These are phyloP conservation scores for Meredithiella fracta DNA, from an alignment of 2,329 filamentous ascomycete genomes.

Conservation along the genomic window DNA sequence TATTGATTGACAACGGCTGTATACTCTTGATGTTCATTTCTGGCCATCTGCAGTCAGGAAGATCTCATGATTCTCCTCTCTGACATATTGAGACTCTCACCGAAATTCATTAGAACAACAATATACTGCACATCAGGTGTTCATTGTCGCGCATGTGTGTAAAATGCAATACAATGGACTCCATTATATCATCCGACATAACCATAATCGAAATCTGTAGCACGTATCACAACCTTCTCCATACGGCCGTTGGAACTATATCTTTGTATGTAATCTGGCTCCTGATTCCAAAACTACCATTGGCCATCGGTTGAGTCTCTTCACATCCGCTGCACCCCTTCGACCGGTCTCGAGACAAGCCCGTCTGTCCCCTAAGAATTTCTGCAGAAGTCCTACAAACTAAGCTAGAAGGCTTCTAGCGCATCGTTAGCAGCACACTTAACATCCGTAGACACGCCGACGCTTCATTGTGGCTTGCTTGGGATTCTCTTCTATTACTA, in stretches of 20 bases:
- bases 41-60: neutral
- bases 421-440: neutral
- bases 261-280: too few relatives aligned
- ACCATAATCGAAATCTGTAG: too few relatives aligned
- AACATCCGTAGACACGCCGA: neutral
- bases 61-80: neutral
- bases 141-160: too few relatives aligned
- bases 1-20: neutral
- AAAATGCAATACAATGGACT: too few relatives aligned
- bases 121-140: too few relatives aligned
- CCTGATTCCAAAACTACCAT: too few relatives aligned
- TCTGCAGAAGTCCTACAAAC: neutral
- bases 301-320: too few relatives aligned
- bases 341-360: neutral
- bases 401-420: neutral
- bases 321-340: neutral
- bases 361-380: neutral
- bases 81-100: too few relatives aligned
- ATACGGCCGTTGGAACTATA: too few relatives aligned
- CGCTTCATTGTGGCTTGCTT: neutral
- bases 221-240: too few relatives aligned
- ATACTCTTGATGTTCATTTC: neutral
- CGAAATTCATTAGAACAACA: too few relatives aligned
- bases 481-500: neutral
- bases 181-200: too few relatives aligned